Evolutionary conservation across 306 rosid genomes (phyloP), one percentile per base, ranked within the genome.

Genomic region (Acacia confusa): DNA sequence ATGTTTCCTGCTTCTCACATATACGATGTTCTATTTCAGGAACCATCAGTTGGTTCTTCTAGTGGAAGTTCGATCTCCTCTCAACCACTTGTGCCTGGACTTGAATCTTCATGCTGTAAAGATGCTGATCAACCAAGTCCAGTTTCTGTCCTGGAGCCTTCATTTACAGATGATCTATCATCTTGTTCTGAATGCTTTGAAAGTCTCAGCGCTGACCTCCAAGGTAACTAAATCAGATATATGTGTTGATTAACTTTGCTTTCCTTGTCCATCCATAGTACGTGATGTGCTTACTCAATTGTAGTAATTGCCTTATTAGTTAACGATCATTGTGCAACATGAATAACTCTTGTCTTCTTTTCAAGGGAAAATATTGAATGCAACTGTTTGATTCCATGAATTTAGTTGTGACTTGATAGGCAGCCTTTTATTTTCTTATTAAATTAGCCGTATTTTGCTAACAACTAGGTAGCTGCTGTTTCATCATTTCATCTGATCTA

Each of bases 111-210:
- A 25, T 80, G 87, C 79, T 82, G 89, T 40, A 95, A 95, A 88
- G 99, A 92, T 75, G 89, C 90, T 85, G 97, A 95, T 77, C 99
- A 93, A 74, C 99, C 99, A 48, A 95, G 99, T 88, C 99, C 99
- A 9, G 89, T 93, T 88, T 95, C 99, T 72, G 94, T 95, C 80
- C 86, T 95, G 58, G 97, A 93, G 83, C 91, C 92, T 81, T 88
- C 99, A 48, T 92, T 89, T 71, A 85, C 88, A 0, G 98, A 93
- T 83, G 99, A 95, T 74, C 66, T 88, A 63, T 91, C 99, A 45
- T 90, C 94, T 65, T 88, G 90, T 82, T 92, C 99, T 47, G 99
- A 92, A 78, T 95, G 98, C 85, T 95, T 95, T 83, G 98, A 83
- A 87, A 90, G 94, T 91, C 89, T 95, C 79, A 95, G 85, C 77